Conservation (phyloP, 371 early-diverging fungal genomes). For the Mortierella sp. region DNA sequence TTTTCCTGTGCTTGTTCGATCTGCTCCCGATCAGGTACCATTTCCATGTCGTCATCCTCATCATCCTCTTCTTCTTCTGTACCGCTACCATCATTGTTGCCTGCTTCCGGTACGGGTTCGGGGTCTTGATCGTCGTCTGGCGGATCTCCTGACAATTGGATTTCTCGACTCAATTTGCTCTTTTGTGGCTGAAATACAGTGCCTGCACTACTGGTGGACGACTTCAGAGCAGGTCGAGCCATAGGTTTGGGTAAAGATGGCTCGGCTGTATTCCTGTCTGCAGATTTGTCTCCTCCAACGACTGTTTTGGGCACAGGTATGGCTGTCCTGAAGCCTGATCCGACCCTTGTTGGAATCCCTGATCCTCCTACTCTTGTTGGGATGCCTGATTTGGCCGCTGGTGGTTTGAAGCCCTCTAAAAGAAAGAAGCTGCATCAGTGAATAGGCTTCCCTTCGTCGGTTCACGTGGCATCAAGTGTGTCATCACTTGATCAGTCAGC, state of each 20-base stretch:
- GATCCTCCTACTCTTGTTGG: neutral
- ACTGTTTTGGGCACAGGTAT: neutral
- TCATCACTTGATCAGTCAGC: too few species aligned
- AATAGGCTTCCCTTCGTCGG: neutral
- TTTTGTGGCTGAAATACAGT: slow-evolving; percentile 2
- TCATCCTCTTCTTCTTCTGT: neutral
- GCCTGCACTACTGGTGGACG: slow-evolving; percentile 1
- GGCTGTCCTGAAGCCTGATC: slow-evolving; percentile 3
- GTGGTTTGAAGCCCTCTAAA: slow-evolving; percentile 14
- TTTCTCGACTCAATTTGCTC: slow-evolving; percentile 37
- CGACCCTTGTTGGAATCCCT: neutral
- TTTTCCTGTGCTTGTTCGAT: neutral
- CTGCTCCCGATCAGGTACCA: neutral
- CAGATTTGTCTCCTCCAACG: neutral
- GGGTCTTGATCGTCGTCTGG: slow-evolving; percentile 17
- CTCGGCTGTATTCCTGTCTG: neutral
- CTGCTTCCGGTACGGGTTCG: neutral
- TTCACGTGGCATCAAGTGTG: slow-evolving; percentile 13
- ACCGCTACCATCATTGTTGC: neutral
- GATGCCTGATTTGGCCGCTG: slow-evolving; percentile 3
- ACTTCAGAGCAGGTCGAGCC: slow-evolving; percentile 36
- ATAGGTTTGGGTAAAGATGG: slow-evolving; percentile 8
- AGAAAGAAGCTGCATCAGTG: neutral
- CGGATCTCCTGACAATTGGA: slow-evolving; percentile 34
- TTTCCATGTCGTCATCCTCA: neutral